Conservation (phyloP, 106 monocot species). For the Acanthochlamys bracteata region DNA sequence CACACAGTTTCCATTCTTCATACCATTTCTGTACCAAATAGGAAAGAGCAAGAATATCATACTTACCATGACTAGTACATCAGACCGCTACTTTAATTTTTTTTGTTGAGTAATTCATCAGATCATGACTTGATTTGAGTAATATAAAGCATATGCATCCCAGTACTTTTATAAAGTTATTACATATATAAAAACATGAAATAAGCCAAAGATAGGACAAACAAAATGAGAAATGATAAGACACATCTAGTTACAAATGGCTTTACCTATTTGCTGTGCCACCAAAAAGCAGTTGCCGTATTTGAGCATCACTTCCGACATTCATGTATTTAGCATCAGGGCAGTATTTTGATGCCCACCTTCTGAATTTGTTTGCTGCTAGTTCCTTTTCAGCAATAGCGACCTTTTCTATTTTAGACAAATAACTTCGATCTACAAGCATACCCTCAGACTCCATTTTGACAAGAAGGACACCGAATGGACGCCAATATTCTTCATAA, state of each 20-base stretch:
- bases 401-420: conserved; percentile 70
- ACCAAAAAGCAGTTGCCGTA: conserved; percentile 94
- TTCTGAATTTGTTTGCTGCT: conserved; percentile 65
- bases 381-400: conserved; percentile 64
- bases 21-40: too few species aligned
- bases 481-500: conserved; percentile 89
- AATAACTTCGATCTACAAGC: conserved; percentile 77
- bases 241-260: neutral
- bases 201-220: too few species aligned
- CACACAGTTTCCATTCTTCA: too few species aligned
- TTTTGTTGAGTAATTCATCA: too few species aligned
- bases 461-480: conserved; percentile 75
- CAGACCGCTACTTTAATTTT: too few species aligned
- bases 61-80: too few species aligned
- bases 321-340: conserved; percentile 94
- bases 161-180: too few species aligned
- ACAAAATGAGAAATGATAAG: too few species aligned
- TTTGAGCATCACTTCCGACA: conserved; percentile 90
- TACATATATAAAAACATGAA: too few species aligned
- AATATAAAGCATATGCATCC: too few species aligned
- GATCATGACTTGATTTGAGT: too few species aligned
- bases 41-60: too few species aligned
- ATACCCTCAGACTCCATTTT: conserved; percentile 93
- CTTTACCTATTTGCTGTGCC: conserved; percentile 64
- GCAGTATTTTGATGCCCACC: conserved; percentile 82